phyloP scores from a whole-genome alignment of 768 basidiomycete species.

The Sporobolomyces pararoseus region DNA sequence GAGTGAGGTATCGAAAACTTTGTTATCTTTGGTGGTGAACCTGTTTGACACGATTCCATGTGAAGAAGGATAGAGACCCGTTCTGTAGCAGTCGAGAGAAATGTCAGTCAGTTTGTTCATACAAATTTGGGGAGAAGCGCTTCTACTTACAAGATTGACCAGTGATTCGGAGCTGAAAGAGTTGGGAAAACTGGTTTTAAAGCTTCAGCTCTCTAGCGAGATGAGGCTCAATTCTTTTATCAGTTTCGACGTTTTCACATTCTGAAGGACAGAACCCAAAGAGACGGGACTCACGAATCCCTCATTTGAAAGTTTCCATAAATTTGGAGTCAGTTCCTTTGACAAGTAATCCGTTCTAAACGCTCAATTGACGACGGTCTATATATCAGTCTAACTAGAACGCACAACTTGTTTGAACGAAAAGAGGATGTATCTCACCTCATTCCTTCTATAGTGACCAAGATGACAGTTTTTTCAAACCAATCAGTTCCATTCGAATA shows the following conservation, averaged over 20 bases:
- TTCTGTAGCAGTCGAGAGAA: slow-evolving; percentile 55
- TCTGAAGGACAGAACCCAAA: neutral
- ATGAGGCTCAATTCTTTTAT: neutral
- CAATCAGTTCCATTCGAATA: slow-evolving; percentile 75
- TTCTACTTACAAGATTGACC: slow-evolving; percentile 75
- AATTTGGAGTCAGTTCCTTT: slow-evolving; percentile 75
- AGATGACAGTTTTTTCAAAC: slow-evolving; percentile 72
- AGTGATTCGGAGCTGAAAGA: slow-evolving; percentile 92
- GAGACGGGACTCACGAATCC: neutral
- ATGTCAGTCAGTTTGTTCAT: neutral
- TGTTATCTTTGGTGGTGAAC: slow-evolving; percentile 67
- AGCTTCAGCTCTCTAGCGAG: slow-evolving; percentile 64
- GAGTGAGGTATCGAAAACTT: slow-evolving; percentile 64
- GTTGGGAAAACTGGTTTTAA: slow-evolving; percentile 86
- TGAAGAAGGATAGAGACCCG: slow-evolving; percentile 80
- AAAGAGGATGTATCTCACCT: no score
- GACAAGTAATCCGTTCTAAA: slow-evolving; percentile 79
- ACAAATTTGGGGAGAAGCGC: neutral
- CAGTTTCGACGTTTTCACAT: neutral
- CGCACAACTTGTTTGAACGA: no score
- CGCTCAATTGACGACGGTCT: neutral
- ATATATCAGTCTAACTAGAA: no score
- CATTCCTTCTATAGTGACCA: slow-evolving; percentile 83
- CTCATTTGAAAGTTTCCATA: slow-evolving; percentile 65
- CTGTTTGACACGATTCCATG: slow-evolving; percentile 90